Evolutionary conservation across 768 basidiomycete species (phyloP).

Genomic region (Psilocybe cubensis): DNA sequence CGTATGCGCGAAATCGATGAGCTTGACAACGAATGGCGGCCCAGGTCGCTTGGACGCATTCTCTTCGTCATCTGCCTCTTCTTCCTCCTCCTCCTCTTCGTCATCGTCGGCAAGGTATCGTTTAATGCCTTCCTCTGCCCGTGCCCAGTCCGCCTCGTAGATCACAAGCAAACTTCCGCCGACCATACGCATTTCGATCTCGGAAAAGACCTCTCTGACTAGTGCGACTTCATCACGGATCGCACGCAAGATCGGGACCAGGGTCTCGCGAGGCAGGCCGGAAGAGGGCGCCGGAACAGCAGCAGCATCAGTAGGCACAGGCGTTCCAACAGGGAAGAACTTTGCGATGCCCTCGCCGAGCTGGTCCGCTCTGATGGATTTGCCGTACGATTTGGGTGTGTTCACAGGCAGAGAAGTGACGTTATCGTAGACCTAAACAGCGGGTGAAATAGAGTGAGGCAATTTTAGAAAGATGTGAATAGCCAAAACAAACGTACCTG

Average conservation of each 20-base stretch:
- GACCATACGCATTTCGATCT: conserved; percentile 76
- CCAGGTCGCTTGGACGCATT: conserved; percentile 41
- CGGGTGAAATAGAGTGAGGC: background rate
- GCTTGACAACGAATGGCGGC: conserved; percentile 64
- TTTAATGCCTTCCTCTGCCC: conserved; percentile 45
- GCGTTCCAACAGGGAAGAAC: conserved; percentile 69
- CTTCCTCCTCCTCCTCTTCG: conserved; percentile 34
- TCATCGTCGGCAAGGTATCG: conserved; percentile 33
- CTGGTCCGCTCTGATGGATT: conserved; percentile 66
- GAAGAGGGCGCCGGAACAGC: conserved; percentile 16
- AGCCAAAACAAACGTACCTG: conserved; percentile 58
- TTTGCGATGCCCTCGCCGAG: conserved; percentile 75
- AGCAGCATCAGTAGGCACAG: background rate
- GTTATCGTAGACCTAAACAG: conserved; percentile 72
- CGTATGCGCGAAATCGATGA: conserved; percentile 97
- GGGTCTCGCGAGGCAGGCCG: conserved; percentile 58
- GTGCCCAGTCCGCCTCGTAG: conserved; percentile 60
- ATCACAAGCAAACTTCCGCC: conserved; percentile 82
- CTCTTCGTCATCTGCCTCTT: conserved; percentile 38
- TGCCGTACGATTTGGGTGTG: conserved; percentile 80
- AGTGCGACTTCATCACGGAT: conserved; percentile 53
- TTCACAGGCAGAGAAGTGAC: conserved; percentile 53
- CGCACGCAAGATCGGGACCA: conserved; percentile 60
- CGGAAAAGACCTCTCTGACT: conserved; percentile 42
- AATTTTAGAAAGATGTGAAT: background rate